phyloP scores from a whole-genome alignment of 306 rosid genomes.

The Vigna trinervia region DNA sequence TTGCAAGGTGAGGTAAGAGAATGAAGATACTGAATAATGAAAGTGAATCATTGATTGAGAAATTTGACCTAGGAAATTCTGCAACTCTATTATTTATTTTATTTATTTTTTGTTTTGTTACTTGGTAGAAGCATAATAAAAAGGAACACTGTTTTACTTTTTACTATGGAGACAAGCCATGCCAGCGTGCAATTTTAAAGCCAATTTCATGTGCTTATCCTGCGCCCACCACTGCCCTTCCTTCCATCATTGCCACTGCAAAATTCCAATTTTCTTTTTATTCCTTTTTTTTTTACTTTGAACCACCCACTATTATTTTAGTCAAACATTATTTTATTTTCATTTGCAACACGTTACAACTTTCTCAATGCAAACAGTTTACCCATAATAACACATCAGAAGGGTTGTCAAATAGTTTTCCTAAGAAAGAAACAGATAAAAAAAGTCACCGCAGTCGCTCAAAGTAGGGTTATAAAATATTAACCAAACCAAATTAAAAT shows the following conservation, averaged over 20 bases:
- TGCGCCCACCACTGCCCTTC: slow-evolving; percentile 71
- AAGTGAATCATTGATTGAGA: slow-evolving; percentile 49
- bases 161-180: slow-evolving; percentile 36
- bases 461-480: too few relatives aligned
- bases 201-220: slow-evolving; percentile 82
- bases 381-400: not conserved
- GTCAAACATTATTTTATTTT: slow-evolving; percentile 60
- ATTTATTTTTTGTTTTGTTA: not conserved
- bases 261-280: not conserved
- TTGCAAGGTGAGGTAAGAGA: slow-evolving; percentile 41
- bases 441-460: slow-evolving; percentile 2
- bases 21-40: slow-evolving; percentile 38
- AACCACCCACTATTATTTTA: slow-evolving; percentile 49
- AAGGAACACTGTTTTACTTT: not conserved
- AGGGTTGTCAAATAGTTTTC: not conserved
- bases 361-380: not conserved
- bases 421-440: not conserved
- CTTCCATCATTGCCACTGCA: slow-evolving; percentile 70
- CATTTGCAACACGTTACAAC: not conserved
- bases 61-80: slow-evolving; percentile 38
- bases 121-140: too few relatives aligned
- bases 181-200: slow-evolving; percentile 79
- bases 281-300: slow-evolving; percentile 23
- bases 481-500: too few relatives aligned
- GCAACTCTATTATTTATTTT: not conserved